Conservation (phyloP, 768 basidiomycete species). For the Lentinula boryana region DNA sequence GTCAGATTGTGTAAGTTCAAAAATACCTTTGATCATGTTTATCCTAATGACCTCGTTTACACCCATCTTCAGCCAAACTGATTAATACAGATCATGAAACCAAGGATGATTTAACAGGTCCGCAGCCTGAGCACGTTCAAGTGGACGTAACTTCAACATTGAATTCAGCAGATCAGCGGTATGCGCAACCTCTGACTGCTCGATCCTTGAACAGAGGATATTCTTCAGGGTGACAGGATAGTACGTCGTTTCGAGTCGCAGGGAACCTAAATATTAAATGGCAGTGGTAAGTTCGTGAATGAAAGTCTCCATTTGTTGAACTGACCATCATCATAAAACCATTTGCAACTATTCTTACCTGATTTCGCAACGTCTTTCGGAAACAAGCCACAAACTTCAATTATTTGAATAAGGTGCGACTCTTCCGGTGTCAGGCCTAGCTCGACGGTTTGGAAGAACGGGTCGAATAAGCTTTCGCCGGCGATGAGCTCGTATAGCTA, state of each 20-base stretch:
- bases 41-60: neutral
- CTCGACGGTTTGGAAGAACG: slow-evolving; percentile 18
- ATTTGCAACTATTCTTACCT: slow-evolving; percentile 12
- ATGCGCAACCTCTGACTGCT: slow-evolving; percentile 8
- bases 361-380: slow-evolving; percentile 12
- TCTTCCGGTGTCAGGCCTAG: slow-evolving; percentile 18
- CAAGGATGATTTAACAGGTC: slow-evolving; percentile 18
- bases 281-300: neutral
- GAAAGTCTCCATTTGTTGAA: neutral
- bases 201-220: slow-evolving; percentile 13
- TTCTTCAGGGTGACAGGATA: slow-evolving; percentile 16
- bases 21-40: neutral
- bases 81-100: slow-evolving; percentile 8
- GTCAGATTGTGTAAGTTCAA: too few species aligned
- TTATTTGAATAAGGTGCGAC: slow-evolving; percentile 23
- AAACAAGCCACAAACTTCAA: slow-evolving; percentile 18
- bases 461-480: slow-evolving; percentile 18
- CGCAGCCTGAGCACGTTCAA: slow-evolving; percentile 11
- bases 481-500: slow-evolving; percentile 19
- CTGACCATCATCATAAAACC: slow-evolving; percentile 20
- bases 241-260: slow-evolving; percentile 19
- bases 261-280: slow-evolving; percentile 6
- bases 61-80: neutral
- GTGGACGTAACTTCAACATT: slow-evolving; percentile 14
- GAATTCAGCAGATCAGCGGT: slow-evolving; percentile 13